Conservation (phyloP, 2,329 filamentous ascomycete genomes). For the Fusarium robinianum region DNA sequence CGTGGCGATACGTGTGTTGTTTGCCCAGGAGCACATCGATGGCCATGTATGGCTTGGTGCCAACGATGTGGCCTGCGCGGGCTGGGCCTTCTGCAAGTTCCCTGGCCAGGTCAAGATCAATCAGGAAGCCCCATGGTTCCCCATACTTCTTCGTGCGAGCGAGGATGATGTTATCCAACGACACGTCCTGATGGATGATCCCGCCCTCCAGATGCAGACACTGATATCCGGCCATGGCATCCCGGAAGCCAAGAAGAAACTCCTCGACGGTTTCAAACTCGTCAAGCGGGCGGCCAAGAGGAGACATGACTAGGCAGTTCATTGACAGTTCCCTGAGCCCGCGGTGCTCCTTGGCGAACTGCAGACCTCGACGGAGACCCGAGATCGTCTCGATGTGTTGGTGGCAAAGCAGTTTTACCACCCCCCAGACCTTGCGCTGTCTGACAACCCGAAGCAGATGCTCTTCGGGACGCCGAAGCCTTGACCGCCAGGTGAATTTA, state of each 20-base stretch:
- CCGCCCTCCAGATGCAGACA: conserved; percentile 40
- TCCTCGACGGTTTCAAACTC: conserved; percentile 38
- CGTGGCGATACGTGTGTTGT: no score
- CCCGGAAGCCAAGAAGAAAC: conserved; percentile 41
- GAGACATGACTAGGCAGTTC: conserved; percentile 15
- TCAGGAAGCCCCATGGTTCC: conserved; percentile 34
- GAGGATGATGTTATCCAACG: conserved; percentile 46
- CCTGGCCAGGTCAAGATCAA: conserved; percentile 26
- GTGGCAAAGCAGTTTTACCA: conserved; percentile 19
- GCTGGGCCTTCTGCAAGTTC: conserved; percentile 27
- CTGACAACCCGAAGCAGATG: conserved; percentile 19
- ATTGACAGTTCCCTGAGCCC: conserved; percentile 18
- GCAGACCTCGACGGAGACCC: conserved; percentile 16
- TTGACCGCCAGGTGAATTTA: conserved; percentile 22
- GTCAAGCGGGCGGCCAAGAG: conserved; percentile 20
- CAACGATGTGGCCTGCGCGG: conserved; percentile 16
- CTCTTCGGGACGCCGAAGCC: conserved; percentile 15
- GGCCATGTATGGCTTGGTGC: no score
- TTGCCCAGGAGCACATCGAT: no score
- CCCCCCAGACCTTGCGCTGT: conserved; percentile 20
- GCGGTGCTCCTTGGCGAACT: conserved; percentile 3
- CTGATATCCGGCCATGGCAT: conserved; percentile 44
- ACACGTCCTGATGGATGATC: conserved; percentile 46
- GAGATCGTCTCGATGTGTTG: conserved; percentile 18
- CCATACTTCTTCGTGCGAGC: conserved; percentile 16